phyloP scores from a whole-genome alignment of 2,329 filamentous ascomycete species.

The Zalaria obscura region DNA sequence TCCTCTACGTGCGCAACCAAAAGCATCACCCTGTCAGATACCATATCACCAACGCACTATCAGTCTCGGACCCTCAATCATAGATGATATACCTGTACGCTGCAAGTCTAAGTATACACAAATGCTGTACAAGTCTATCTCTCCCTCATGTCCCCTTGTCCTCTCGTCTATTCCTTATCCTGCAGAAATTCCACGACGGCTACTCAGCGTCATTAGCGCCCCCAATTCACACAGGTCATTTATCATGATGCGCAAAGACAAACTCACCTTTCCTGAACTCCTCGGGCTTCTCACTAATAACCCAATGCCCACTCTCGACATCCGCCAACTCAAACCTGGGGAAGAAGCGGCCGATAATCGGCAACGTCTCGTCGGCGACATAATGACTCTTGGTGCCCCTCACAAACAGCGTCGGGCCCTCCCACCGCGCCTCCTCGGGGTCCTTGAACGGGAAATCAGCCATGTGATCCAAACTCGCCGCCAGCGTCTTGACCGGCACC shows the following conservation, averaged over 20 bases:
- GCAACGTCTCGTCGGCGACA: constrained; percentile 65
- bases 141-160: neutral
- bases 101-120: no score
- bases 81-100: no score
- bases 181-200: constrained; percentile 51
- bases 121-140: neutral
- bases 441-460: constrained; percentile 81
- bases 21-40: no score
- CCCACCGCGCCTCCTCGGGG: constrained; percentile 52
- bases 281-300: constrained; percentile 78
- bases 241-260: neutral
- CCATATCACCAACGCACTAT: no score
- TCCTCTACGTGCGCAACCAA: no score
- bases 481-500: constrained; percentile 62
- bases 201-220: constrained; percentile 16
- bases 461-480: constrained; percentile 54
- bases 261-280: constrained; percentile 55
- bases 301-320: constrained; percentile 72
- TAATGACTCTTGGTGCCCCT: constrained; percentile 64
- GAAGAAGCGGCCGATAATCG: constrained; percentile 71
- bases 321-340: constrained; percentile 60
- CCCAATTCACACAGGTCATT: constrained; percentile 1
- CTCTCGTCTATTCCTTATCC: constrained; percentile 26
- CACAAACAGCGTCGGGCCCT: constrained; percentile 69
- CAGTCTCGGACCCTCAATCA: no score